Conservation (phyloP, 768 basidiomycete species). For the Pleurotus pulmonarius region DNA sequence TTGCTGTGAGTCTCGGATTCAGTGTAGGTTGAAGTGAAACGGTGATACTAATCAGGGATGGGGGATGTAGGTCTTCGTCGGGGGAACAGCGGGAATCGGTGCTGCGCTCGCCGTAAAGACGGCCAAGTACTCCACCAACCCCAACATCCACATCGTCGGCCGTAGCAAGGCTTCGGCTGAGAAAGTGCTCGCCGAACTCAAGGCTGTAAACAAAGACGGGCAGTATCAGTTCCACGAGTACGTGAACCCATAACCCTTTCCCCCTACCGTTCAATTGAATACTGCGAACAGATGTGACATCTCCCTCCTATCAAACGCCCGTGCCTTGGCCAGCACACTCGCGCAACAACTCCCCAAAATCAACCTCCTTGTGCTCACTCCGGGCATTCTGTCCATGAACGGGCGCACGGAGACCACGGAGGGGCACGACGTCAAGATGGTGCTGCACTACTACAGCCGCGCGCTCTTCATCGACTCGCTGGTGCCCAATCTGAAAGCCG, state of each 20-base stretch:
- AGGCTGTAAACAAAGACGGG: constrained; percentile 16
- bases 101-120: constrained; percentile 42
- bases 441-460: constrained; percentile 47
- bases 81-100: constrained; percentile 47
- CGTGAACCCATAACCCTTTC: background rate
- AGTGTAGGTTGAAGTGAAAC: background rate
- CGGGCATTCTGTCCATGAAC: constrained; percentile 35
- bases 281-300: constrained; percentile 36
- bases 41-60: background rate
- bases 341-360: constrained; percentile 34
- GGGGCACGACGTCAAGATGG: constrained; percentile 40
- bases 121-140: constrained; percentile 41
- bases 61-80: constrained; percentile 29
- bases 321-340: constrained; percentile 25
- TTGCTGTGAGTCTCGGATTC: constrained; percentile 1
- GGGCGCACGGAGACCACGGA: constrained; percentile 40
- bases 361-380: constrained; percentile 49
- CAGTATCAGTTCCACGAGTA: constrained; percentile 5
- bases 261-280: no score
- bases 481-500: constrained; percentile 37
- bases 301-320: constrained; percentile 48
- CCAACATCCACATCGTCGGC: constrained; percentile 50
- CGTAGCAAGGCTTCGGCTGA: constrained; percentile 47
- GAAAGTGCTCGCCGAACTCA: constrained; percentile 36
- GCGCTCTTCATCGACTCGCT: constrained; percentile 49